Evolutionary conservation across 129 eudicot species (phyloP), one percentile per base, ranked within the genome.

Genomic region (Escallonia herrerae): DNA sequence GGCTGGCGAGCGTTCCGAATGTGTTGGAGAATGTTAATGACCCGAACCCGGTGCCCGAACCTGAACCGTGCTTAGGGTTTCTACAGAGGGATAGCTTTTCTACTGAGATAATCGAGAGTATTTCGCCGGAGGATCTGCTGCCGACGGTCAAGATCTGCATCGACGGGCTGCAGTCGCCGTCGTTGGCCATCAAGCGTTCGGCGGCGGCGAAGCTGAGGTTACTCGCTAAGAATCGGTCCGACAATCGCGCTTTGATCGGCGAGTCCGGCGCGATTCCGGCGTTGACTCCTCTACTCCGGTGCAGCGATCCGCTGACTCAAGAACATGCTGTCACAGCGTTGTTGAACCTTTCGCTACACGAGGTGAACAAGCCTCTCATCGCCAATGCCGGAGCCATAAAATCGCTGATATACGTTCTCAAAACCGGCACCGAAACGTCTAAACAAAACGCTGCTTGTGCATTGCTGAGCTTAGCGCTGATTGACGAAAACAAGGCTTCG

Each of bases 311-410:
- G 11, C 75, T 81, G 86, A 83, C 96, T 3, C 98, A 93, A 66
- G 98, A 93, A 41, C 98, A 93, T 22, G 95, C 98, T 1, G 99
- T 93, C 2, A 93, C 99, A 15, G 99, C 99, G 6, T 33, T 93
- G 15, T 79, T 93, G 12, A 93, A 93, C 50, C 75, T 93, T 3
- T 93, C 99, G 4, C 80, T 93, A 12, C 83, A 74, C 8, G 94
- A 84, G 39, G 81, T 68, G 4, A 93, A 88, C 60, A 85, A 84
- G 15, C 60, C 66, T 37, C 40, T 76, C 11, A 83, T 93, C 12
- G 66, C 87, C 2, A 74, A 69, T 37, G 84, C 82, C 5, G 87
- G 87, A 4, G 86, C 95, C 1, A 72, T 89, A 4, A 93, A 93
- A 51, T 80, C 95, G 2, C 62, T 93, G 10, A 89, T 93, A 6